Evolutionary conservation across 768 basidiomycete genomes (phyloP), one percentile per base, ranked within the genome.

Genomic region (Boletus eberwhitei): DNA sequence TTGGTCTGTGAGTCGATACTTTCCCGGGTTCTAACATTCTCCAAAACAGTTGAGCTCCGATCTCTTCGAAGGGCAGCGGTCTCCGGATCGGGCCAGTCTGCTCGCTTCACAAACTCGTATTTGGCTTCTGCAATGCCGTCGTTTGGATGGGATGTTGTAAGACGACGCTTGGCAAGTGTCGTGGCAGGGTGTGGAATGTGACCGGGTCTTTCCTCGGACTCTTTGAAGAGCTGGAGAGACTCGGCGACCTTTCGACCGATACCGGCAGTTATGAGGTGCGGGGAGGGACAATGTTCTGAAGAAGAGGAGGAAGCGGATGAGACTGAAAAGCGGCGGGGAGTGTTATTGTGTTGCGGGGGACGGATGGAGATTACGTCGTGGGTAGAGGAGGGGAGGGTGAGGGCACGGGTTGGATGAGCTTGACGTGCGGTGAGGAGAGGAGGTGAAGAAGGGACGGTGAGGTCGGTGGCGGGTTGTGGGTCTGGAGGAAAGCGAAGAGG

Each of bases 11-110:
- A 52, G 41, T 63, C 64, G 2, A 64, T 54, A 58, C 69, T 74
- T 47, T 86, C 85, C 56, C 80, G 74, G n/a, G 81, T 79, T 63
- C 74, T 75, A 17, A 78, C 74, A 19, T 81, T 77, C 54, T 87
- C 83, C 51, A 87, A 67, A 21, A 75, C 77, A 19, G 83, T 81
- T 35, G 78, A 74, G 64, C 88, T 90, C 68, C 79, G 83, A 65
- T 88, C 85, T 54, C 88, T 76, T 53, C 88, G 77, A 46, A 85
- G 74, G 19, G 85, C 86, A 52, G 84, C 86, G 6, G 81, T 75
- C 72, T 90, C 90, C 38, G 87, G 81, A 68, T 89, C 88, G 2
- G 87, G 88, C 90, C 90, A 91, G 59, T 88, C 90, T 16, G 90
- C 84, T 40, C 90, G 82, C 66, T 89, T 90, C 44, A 91, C 87